phyloP scores from a whole-genome alignment of 2,329 filamentous ascomycete species.

The Phialophora chinensis region DNA sequence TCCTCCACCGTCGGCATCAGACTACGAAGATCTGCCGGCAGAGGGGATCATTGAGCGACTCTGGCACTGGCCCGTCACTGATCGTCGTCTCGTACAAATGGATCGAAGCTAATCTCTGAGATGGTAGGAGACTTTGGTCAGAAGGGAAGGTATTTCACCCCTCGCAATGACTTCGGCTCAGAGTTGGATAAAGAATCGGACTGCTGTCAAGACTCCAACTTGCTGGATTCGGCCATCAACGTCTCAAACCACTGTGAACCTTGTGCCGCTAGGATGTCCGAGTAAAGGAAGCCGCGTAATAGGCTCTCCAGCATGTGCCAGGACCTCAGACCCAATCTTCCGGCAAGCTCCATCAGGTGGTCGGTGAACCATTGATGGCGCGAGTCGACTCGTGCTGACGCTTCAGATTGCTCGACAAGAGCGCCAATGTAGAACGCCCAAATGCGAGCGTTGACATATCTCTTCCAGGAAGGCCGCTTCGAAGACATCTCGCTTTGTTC shows the following conservation, averaged over 20 bases:
- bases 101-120: no score
- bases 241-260: constrained; percentile 11
- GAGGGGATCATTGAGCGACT: no score
- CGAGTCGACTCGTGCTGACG: neutral
- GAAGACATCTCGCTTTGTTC: constrained; percentile 4
- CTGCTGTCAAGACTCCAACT: neutral
- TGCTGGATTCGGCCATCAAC: neutral
- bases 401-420: constrained; percentile 15
- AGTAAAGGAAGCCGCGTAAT: constrained; percentile 12
- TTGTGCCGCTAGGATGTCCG: constrained; percentile 7
- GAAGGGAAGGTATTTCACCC: no score
- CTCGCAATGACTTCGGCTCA: neutral
- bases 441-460: constrained; percentile 20
- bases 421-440: constrained; percentile 27
- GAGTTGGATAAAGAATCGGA: neutral
- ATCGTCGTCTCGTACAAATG: no score
- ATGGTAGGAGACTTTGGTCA: no score
- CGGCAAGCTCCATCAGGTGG: constrained; percentile 7
- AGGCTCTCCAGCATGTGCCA: constrained; percentile 3
- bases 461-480: constrained; percentile 10
- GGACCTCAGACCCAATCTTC: neutral
- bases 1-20: no score
- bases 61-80: no score
- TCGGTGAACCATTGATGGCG: neutral
- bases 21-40: no score